These are phyloP conservation scores for Microthlaspi erraticum DNA, from an alignment of 345 rosid species.

Conservation along the genomic window DNA sequence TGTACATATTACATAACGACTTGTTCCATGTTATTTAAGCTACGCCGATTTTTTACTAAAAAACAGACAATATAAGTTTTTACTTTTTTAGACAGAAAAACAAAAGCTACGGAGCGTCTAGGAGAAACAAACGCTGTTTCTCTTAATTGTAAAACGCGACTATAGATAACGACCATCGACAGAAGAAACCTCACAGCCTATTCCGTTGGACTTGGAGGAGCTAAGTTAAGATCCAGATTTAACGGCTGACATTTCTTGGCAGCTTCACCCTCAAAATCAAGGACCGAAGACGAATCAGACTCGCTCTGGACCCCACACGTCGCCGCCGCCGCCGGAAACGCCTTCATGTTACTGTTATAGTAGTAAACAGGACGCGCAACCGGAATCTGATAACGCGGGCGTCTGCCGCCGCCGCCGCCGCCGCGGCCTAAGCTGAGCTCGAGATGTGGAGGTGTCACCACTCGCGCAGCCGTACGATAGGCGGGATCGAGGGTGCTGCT, in stretches of 20 bases:
- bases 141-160: conserved; percentile 31
- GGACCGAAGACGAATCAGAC: conserved; percentile 62
- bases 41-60: not conserved
- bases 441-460: conserved; percentile 50
- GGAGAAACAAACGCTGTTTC: conserved; percentile 1
- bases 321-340: conserved; percentile 16
- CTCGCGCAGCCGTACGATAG: conserved; percentile 51
- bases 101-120: not conserved
- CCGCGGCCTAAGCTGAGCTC: conserved; percentile 55
- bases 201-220: conserved; percentile 69
- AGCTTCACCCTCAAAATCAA: conserved; percentile 50
- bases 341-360: conserved; percentile 46
- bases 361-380: conserved; percentile 47
- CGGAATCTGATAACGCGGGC: conserved; percentile 17
- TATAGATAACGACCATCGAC: conserved; percentile 13
- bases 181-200: conserved; percentile 46
- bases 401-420: conserved; percentile 18
- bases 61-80: conserved; percentile 17
- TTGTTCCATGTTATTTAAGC: conserved; percentile 32
- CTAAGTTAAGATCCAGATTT: conserved; percentile 63
- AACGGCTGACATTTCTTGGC: conserved; percentile 43
- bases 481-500: conserved; percentile 68
- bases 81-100: not conserved
- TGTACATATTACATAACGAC: conserved; percentile 34
- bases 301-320: conserved; percentile 54